phyloP scores from a whole-genome alignment of 495 filamentous ascomycete species.

The Penicillium pulvis region DNA sequence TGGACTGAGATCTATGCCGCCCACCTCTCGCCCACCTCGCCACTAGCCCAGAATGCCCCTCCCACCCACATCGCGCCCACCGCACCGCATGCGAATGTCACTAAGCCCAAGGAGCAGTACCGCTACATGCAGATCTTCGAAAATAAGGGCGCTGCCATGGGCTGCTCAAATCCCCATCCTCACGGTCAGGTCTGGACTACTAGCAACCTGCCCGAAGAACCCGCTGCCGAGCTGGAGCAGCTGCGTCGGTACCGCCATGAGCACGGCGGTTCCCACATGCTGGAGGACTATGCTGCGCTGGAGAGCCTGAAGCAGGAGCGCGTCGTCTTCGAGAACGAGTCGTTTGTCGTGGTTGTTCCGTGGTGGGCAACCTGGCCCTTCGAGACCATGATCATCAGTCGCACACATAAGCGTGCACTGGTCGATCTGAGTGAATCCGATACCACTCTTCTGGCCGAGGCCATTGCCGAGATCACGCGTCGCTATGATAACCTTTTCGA shows the following conservation, averaged over 20 bases:
- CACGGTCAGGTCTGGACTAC: conserved; percentile 98
- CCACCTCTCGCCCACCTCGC: conserved; percentile 73
- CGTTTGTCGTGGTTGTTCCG: conserved; percentile 83
- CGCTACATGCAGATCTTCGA: conserved; percentile 99
- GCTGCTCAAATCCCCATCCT: conserved; percentile 97
- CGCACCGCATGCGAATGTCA: conserved; percentile 44
- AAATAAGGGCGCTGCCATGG: conserved; percentile 98
- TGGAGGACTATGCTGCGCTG: conserved; percentile 83
- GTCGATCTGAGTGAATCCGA: conserved; percentile 76
- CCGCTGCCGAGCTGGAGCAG: conserved; percentile 72
- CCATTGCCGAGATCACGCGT: conserved; percentile 80
- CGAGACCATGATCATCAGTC: conserved; percentile 88
- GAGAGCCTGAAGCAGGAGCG: conserved; percentile 82
- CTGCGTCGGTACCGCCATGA: conserved; percentile 73
- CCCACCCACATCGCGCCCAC: conserved; percentile 51
- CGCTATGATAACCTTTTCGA: conserved; percentile 97
- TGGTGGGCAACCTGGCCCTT: conserved; percentile 99
- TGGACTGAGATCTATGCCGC: conserved; percentile 88
- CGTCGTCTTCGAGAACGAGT: conserved; percentile 81
- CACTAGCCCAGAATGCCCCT: conserved; percentile 55
- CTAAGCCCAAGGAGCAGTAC: conserved; percentile 72
- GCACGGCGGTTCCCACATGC: conserved; percentile 69
- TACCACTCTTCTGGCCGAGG: conserved; percentile 71
- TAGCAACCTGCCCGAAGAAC: conserved; percentile 85
- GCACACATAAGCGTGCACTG: conserved; percentile 75